Percentiles rank a stretch among this genome's conserved stretches.
These are phyloP conservation scores for Moniliella sp. DNA, from an alignment of 1,284 basidiomycete species.

Conservation along the genomic window DNA sequence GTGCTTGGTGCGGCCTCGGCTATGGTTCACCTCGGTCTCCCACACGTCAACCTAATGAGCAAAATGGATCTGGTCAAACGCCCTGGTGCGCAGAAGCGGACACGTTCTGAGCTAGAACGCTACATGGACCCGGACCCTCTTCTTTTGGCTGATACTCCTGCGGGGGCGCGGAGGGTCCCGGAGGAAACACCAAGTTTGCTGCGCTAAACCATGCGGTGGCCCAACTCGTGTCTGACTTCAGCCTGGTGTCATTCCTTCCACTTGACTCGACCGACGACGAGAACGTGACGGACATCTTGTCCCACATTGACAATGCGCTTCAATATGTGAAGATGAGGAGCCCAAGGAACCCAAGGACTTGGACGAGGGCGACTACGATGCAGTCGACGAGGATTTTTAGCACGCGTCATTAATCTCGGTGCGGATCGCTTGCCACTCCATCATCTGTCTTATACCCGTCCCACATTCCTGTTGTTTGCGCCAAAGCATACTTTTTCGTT, in stretches of 20 bases:
- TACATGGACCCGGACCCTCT: slow-evolving; percentile 94
- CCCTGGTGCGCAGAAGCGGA: not conserved
- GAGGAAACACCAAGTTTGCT: slow-evolving; percentile 67
- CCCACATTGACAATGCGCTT: slow-evolving; percentile 89
- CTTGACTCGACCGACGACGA: slow-evolving; percentile 75
- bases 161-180: slow-evolving; percentile 44
- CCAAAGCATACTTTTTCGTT: no score
- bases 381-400: no score
- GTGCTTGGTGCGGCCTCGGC: slow-evolving; percentile 92
- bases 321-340: slow-evolving; percentile 43
- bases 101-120: slow-evolving; percentile 35
- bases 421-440: no score
- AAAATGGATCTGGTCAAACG: slow-evolving; percentile 79
- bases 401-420: no score
- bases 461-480: no score
- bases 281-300: slow-evolving; percentile 67
- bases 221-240: slow-evolving; percentile 89
- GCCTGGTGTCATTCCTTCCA: slow-evolving; percentile 85
- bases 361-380: slow-evolving; percentile 21
- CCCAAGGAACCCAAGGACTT: slow-evolving; percentile 32
- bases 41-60: slow-evolving; percentile 91
- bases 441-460: no score
- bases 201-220: slow-evolving; percentile 82
- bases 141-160: slow-evolving; percentile 56
- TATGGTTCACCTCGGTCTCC: slow-evolving; percentile 90